phyloP scores from a whole-genome alignment of 164 flowering plant genomes.

The Kalanchoe fedtschenkoi region DNA sequence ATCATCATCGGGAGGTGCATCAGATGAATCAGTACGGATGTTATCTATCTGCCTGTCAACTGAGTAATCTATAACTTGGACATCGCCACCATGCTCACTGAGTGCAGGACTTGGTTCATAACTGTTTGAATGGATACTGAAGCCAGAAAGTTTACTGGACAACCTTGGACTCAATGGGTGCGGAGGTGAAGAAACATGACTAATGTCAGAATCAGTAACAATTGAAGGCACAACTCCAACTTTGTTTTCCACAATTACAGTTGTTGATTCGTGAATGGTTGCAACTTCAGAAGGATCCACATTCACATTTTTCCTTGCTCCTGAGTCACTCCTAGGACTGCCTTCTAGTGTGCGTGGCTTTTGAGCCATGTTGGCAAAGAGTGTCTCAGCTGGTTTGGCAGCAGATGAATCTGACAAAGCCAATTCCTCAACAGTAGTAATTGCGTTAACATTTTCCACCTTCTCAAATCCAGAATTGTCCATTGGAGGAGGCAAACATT shows the following conservation, averaged over 20 bases:
- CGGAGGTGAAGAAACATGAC: slow-evolving; percentile 26
- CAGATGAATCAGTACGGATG: slow-evolving; percentile 20
- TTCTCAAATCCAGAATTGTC: slow-evolving; percentile 47
- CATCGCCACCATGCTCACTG: slow-evolving; percentile 34
- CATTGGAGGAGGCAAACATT: slow-evolving; percentile 68
- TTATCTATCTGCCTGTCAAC: slow-evolving; percentile 37
- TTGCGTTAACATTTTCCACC: slow-evolving; percentile 33
- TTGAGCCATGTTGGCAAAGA: slow-evolving; percentile 16
- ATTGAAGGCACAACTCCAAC: slow-evolving; percentile 22
- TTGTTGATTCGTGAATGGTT: neutral
- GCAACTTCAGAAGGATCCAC: slow-evolving; percentile 26
- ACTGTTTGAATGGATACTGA: slow-evolving; percentile 31
- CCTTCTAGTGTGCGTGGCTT: slow-evolving; percentile 18
- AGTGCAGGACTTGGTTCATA: slow-evolving; percentile 28
- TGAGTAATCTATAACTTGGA: slow-evolving; percentile 35
- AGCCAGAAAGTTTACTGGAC: slow-evolving; percentile 36
- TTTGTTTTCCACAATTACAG: slow-evolving; percentile 2
- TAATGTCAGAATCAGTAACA: slow-evolving; percentile 9
- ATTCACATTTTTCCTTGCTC: slow-evolving; percentile 17
- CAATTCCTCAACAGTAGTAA: slow-evolving; percentile 26
- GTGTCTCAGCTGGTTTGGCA: slow-evolving; percentile 18
- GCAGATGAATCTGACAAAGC: slow-evolving; percentile 29
- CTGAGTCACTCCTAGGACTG: slow-evolving; percentile 23
- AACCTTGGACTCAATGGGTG: slow-evolving; percentile 57
- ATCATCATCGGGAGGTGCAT: slow-evolving; percentile 29